Percentiles rank a stretch among this genome's conserved stretches.
These are phyloP conservation scores for Pisolithus sp. DNA, from an alignment of 768 basidiomycete genomes.

Conservation along the genomic window DNA sequence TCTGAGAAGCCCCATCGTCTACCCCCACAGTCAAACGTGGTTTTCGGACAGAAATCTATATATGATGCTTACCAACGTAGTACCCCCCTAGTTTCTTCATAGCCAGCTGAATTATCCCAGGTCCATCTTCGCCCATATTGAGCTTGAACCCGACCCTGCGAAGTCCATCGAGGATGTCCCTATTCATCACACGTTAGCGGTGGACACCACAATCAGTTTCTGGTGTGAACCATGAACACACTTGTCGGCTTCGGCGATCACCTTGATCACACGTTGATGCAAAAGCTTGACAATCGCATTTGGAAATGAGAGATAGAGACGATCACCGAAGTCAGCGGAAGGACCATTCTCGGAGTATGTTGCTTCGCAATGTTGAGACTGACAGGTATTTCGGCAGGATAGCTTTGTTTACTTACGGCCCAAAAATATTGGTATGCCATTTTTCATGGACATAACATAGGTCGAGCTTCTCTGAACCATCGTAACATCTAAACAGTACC, in stretches of 20 bases:
- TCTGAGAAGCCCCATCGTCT: constrained; percentile 56
- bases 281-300: constrained; percentile 15
- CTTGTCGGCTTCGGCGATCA: constrained; percentile 49
- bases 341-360: constrained; percentile 38
- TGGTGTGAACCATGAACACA: constrained; percentile 17
- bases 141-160: constrained; percentile 51
- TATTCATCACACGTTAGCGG: constrained; percentile 9
- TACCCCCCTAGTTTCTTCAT: constrained; percentile 51
- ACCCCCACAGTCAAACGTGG: neutral
- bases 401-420: neutral
- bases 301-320: constrained; percentile 39
- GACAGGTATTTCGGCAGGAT: neutral
- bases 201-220: constrained; percentile 13
- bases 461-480: constrained; percentile 52
- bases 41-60: neutral
- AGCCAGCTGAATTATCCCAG: constrained; percentile 45
- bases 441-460: constrained; percentile 38
- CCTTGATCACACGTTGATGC: constrained; percentile 26
- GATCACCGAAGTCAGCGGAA: constrained; percentile 41
- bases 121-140: constrained; percentile 43
- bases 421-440: constrained; percentile 30
- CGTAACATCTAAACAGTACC: constrained; percentile 39
- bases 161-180: constrained; percentile 52
- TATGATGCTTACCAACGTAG: constrained; percentile 43
- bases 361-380: constrained; percentile 3